Evolutionary conservation across 495 filamentous ascomycete species (phyloP).

Genomic region (Penicillium tannophilum): DNA sequence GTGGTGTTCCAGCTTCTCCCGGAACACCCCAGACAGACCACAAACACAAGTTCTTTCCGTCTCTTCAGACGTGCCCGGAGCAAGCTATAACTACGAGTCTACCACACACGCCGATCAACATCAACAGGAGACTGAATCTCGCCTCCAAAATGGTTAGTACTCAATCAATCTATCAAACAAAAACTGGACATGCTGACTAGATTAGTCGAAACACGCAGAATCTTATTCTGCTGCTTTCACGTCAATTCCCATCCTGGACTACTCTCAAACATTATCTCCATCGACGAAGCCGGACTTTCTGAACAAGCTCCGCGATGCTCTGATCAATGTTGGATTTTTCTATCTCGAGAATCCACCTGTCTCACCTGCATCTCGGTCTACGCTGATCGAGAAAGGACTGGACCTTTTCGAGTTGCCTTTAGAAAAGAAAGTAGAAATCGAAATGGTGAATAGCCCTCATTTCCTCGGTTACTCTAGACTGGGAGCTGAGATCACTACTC

Average conservation of each 20-base stretch:
- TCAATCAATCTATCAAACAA: neutral
- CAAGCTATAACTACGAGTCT: conserved; percentile 6
- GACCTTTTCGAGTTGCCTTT: conserved; percentile 80
- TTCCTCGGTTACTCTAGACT: conserved; percentile 57
- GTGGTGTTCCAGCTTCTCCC: too few species aligned
- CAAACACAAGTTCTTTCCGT: neutral
- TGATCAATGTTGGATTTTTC: conserved; percentile 91
- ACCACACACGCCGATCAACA: neutral
- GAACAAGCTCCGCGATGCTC: conserved; percentile 68
- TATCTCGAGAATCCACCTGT: conserved; percentile 88
- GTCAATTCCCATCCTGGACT: conserved; percentile 78
- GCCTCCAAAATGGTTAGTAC: conserved; percentile 17
- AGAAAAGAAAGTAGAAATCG: conserved; percentile 82
- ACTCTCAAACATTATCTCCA: conserved; percentile 63
- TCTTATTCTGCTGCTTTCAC: conserved; percentile 53
- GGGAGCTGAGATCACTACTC: conserved; percentile 50
- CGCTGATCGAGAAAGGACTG: conserved; percentile 69
- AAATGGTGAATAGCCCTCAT: conserved; percentile 82
- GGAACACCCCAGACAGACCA: too few species aligned
- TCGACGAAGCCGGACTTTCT: conserved; percentile 76
- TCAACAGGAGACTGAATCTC: neutral
- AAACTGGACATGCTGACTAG: neutral
- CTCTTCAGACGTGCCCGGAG: neutral
- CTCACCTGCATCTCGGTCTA: conserved; percentile 60
- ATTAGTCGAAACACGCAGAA: conserved; percentile 17